phyloP scores from a whole-genome alignment of 139 green algal genomes.

The Haematococcus lacustris region DNA sequence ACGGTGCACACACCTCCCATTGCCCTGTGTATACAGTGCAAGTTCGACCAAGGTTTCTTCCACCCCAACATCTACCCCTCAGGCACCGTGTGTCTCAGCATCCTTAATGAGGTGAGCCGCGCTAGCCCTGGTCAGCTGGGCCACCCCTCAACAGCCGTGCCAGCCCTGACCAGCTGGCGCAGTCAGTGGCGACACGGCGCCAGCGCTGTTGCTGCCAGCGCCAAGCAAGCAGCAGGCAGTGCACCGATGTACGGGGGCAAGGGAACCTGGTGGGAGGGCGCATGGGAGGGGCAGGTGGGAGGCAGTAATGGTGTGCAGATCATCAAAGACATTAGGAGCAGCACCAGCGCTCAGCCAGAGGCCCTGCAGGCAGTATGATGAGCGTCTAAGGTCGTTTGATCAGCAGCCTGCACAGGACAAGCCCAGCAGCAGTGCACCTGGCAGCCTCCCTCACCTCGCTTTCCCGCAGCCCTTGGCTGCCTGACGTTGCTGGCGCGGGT shows the following conservation, averaged over 20 bases:
- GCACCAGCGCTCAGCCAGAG: background rate
- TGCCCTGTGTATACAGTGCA: too few relatives aligned
- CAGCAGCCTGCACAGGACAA: background rate
- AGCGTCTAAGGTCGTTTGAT: background rate
- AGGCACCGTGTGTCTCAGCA: constrained; percentile 94
- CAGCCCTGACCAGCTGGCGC: background rate
- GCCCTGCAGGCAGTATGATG: background rate
- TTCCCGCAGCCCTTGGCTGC: background rate
- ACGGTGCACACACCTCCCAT: too few relatives aligned
- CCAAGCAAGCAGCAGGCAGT: too few relatives aligned
- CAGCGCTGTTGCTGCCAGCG: background rate
- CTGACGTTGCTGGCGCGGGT: background rate
- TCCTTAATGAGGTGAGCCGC: constrained; percentile 86
- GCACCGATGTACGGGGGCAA: background rate
- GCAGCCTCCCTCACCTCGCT: background rate
- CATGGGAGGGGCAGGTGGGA: background rate
- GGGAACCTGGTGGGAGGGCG: background rate
- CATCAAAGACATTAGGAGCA: background rate
- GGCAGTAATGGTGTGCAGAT: background rate
- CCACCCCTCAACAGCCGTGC: background rate
- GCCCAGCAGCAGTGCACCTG: background rate
- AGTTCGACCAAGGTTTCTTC: constrained; percentile 86
- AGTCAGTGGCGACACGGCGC: background rate
- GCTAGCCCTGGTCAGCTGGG: background rate
- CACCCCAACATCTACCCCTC: constrained; percentile 96